phyloP scores from a whole-genome alignment of 805 yeast species.

The Candida loeiensis region DNA sequence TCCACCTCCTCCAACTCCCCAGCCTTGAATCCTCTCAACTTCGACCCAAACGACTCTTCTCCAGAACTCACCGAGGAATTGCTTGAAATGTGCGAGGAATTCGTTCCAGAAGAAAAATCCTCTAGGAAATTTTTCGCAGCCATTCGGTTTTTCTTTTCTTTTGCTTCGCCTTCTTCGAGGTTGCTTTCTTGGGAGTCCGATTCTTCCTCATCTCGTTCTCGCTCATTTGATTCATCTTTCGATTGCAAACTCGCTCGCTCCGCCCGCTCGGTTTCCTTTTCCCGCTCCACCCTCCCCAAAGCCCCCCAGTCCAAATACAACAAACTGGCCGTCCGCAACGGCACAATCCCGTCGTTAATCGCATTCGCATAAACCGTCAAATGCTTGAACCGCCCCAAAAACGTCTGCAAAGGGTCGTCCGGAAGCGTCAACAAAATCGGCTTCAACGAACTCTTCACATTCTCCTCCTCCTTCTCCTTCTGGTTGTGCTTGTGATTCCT shows the following conservation, averaged over 20 bases:
- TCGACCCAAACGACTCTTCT: no score
- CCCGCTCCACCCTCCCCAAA: conserved; percentile 32
- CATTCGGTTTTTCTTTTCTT: not conserved
- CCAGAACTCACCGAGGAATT: no score
- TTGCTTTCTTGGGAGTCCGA: no score
- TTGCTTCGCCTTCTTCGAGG: not conserved
- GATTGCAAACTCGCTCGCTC: not conserved
- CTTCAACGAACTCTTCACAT: conserved; percentile 18
- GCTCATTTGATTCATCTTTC: not conserved
- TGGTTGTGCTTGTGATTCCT: conserved; percentile 11
- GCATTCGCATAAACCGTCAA: conserved; percentile 43
- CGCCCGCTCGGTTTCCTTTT: not conserved
- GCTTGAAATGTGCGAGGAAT: no score
- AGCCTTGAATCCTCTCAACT: no score
- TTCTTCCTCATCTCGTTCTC: not conserved
- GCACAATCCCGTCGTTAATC: conserved; percentile 45
- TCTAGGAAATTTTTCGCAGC: not conserved
- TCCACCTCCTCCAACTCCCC: no score
- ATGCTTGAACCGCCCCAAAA: conserved; percentile 27
- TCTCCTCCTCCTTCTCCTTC: not conserved
- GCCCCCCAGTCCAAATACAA: conserved; percentile 43
- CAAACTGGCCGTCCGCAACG: conserved; percentile 41
- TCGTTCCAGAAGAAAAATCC: no score
- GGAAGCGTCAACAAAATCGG: conserved; percentile 41
- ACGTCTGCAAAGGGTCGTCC: conserved; percentile 34